phyloP scores from a whole-genome alignment of 495 filamentous ascomycete species.

The Corynascus novoguineensis region DNA sequence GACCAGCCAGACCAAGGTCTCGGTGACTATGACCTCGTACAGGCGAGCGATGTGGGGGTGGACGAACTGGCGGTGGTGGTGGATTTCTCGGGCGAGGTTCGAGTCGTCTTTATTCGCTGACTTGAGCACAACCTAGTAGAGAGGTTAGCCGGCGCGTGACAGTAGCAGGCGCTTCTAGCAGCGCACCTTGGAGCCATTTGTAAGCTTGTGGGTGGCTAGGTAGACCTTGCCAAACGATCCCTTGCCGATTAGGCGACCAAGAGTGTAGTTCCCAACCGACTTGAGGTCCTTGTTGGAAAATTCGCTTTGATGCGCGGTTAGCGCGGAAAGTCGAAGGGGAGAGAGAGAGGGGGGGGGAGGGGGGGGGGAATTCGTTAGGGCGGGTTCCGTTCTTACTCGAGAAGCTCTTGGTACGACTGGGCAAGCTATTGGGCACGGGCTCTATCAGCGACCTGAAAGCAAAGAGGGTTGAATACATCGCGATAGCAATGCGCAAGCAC shows the following conservation, averaged over 20 bases:
- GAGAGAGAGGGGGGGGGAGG: neutral
- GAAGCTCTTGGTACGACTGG: conserved; percentile 90
- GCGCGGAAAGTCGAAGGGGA: conserved; percentile 11
- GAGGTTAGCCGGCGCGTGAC: neutral
- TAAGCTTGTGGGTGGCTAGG: conserved; percentile 92
- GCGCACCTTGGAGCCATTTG: conserved; percentile 92
- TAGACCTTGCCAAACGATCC: conserved; percentile 98
- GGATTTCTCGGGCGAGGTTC: conserved; percentile 94
- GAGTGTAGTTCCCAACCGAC: conserved; percentile 87
- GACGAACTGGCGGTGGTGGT: conserved; percentile 95
- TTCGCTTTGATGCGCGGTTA: conserved; percentile 55
- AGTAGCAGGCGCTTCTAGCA: too few relatives aligned
- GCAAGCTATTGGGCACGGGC: conserved; percentile 65
- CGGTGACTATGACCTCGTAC: conserved; percentile 97
- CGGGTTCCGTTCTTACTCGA: conserved; percentile 60
- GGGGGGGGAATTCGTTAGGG: neutral
- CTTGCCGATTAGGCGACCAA: conserved; percentile 90
- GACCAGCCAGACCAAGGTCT: conserved; percentile 90
- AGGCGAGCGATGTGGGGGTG: conserved; percentile 95
- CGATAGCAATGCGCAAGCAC: conserved; percentile 23
- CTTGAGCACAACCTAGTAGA: conserved; percentile 82
- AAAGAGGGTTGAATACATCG: too few relatives aligned
- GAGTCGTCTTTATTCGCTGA: conserved; percentile 93
- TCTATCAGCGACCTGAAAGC: conserved; percentile 23
- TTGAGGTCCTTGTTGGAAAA: conserved; percentile 89